Evolutionary conservation across 495 filamentous ascomycete genomes (phyloP), one percentile per base, ranked within the genome.

Genomic region (Annulohypoxylon moriforme): DNA sequence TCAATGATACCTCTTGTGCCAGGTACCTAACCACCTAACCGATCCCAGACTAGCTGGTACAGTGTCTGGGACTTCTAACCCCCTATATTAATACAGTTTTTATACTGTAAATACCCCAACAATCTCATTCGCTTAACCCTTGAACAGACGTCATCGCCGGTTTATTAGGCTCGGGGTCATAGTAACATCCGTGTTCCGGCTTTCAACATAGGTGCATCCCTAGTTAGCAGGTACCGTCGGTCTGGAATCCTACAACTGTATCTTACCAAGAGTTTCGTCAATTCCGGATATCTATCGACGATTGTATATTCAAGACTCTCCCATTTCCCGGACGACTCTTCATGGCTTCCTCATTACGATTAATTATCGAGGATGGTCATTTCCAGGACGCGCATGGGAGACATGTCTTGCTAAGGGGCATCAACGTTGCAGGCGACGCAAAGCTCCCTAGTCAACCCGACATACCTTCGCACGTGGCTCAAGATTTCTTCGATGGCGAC

Each of bases 401-500:
- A 29, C 80, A 88, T 62, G 81, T 90, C 52, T 82, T 86, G 4
- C 81, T 90, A 40, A 82, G 87, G 57, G 89, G 89, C 60, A 90
- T 91, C 78, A 91, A 91, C 64, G 84, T 90, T 64, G 88, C 88
- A 8, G 88, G 84, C 60, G 89, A 90, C 77, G 82, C 88, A 44
- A 91, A 91, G 74, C 85, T 83, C 52, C 95, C 95, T 14, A 92
- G 87, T 69, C 81, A 82, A 13, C 95, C 95, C 14, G 85, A 97
- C 68, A 83, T 92, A 24, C 94, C 94, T 1, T 96, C 96, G 5
- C 91, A 96, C 78, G 81, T 92, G 20, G 69, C 84, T 13, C 88
- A 94, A 20, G 81, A 89, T 64, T 99, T 99, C 84, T 98, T 95
- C 75, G 93, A 98, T 40, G 96, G 89, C 63, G 96, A 99, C 79